phyloP scores from a whole-genome alignment of 2,329 filamentous ascomycete species.

The Neofusicoccum umdonicola region DNA sequence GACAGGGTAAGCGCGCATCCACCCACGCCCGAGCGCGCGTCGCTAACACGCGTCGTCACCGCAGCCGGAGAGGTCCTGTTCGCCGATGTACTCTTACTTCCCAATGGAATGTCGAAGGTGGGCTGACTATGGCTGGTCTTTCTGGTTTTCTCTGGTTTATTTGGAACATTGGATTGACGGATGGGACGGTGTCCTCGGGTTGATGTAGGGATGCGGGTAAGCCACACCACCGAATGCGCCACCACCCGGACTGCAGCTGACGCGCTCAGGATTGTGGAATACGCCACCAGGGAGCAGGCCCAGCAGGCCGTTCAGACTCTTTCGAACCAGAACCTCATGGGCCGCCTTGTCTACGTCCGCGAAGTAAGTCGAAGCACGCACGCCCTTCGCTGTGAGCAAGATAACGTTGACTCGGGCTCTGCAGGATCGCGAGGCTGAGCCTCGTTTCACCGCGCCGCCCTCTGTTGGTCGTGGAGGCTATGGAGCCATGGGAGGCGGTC shows the following conservation, averaged over 20 bases:
- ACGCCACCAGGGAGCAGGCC: slow-evolving; percentile 98
- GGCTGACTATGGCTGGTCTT: slow-evolving; percentile 86
- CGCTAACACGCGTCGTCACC: slow-evolving; percentile 35
- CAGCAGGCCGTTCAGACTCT: slow-evolving; percentile 95
- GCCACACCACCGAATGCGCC: slow-evolving; percentile 39
- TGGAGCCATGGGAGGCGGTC: slow-evolving; percentile 31
- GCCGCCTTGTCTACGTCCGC: slow-evolving; percentile 95
- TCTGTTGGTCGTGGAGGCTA: slow-evolving; percentile 51
- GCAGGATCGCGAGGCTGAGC: slow-evolving; percentile 95
- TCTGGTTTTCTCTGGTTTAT: slow-evolving; percentile 58
- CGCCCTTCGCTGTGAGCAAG: neutral
- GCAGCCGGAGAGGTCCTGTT: slow-evolving; percentile 98
- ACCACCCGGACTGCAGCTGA: neutral
- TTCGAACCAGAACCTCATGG: slow-evolving; percentile 99
- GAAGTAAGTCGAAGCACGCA: slow-evolving; percentile 60
- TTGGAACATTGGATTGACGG: slow-evolving; percentile 99
- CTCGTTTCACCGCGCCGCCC: slow-evolving; percentile 78
- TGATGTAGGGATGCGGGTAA: slow-evolving; percentile 99
- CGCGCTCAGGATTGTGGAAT: slow-evolving; percentile 90
- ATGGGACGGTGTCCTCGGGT: slow-evolving; percentile 82
- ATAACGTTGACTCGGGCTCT: neutral
- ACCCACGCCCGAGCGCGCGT: slow-evolving; percentile 19
- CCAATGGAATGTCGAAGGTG: slow-evolving; percentile 99
- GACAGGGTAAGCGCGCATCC: slow-evolving; percentile 73
- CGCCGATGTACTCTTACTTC: slow-evolving; percentile 98